Evolutionary conservation across 2,329 filamentous ascomycete genomes (phyloP), one percentile per base, ranked within the genome.

Genomic region (Xylaria sp.): DNA sequence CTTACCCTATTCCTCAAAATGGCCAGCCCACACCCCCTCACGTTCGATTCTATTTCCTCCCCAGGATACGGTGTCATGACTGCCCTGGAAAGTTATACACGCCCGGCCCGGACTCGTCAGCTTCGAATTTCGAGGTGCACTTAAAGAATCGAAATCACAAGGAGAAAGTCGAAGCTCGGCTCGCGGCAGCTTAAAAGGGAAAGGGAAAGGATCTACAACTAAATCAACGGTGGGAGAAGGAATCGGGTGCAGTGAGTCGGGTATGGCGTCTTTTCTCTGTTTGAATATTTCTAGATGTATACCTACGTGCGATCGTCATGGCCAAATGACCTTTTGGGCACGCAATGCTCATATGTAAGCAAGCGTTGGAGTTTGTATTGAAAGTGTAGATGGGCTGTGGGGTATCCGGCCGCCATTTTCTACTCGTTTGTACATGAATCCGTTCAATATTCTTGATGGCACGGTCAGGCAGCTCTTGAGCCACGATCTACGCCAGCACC

Each of bases 71-170:
- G 67, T 99, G 96, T 79, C 88, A 91, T 55, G 96, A 99, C 79
- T 98, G 96, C 78, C 93, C 93, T 0, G 93, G 93, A 35, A 98
- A 98, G 80, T 84, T 97, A 12, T 99, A 99, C 80, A 97, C 94
- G 0, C 93, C 94, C 0, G 93, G 94, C 0, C 93, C 94, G 0
- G 93, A 91, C 27, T 92, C 88, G 78, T 94, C 93, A 2, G 92
- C 95, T 5, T 91, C 91, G 54, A 97, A 97, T 77, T 99, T 99
- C 71, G 93, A 97, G 81, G 90, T 97, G 1, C 96, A 99, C 82
- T 84, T 98, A 58, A 93, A 91, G 80, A 98, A 97, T 80, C 88
- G 92, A 51, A 84, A 87, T 61, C 96, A 99, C 79, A 88, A 91
- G 75, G 89, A 93, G 73, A 88, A 87, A 74, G 92, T 94, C 10